Evolutionary conservation across 2,329 filamentous ascomycete genomes (phyloP).

Genomic region (Zopfia rhizophila): DNA sequence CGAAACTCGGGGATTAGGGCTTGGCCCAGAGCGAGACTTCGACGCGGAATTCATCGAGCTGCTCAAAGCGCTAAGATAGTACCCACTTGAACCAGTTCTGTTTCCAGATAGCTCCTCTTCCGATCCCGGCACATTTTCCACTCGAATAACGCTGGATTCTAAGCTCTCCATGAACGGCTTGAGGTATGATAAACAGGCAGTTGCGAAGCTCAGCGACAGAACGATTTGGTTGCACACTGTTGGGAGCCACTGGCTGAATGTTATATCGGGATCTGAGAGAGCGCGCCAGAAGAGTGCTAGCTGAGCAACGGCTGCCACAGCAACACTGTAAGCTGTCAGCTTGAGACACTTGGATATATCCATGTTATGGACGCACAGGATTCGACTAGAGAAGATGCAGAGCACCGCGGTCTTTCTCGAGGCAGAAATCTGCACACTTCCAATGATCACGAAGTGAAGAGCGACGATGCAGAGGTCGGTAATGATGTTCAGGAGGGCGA

Average conservation of each 20-base stretch:
- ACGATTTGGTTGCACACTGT: slow-evolving; percentile 36
- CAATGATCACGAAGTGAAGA: slow-evolving; percentile 29
- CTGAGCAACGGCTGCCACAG: slow-evolving; percentile 26
- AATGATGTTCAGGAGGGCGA: slow-evolving; percentile 28
- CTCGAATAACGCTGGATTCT: slow-evolving; percentile 36
- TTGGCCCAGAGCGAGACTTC: too few relatives aligned
- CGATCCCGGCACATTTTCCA: slow-evolving; percentile 29
- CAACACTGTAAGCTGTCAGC: slow-evolving; percentile 22
- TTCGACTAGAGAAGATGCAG: slow-evolving; percentile 30
- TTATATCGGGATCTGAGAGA: slow-evolving; percentile 26
- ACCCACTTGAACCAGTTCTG: too few relatives aligned
- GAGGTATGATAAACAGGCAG: slow-evolving; percentile 40
- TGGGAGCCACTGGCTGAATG: slow-evolving; percentile 41
- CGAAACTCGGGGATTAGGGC: too few relatives aligned
- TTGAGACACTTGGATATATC: too few relatives aligned
- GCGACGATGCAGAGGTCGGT: slow-evolving; percentile 34
- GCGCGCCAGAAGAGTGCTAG: slow-evolving; percentile 29
- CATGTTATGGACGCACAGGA: slow-evolving; percentile 29
- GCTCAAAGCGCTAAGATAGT: too few relatives aligned
- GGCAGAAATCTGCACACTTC: slow-evolving; percentile 24
- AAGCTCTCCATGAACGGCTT: slow-evolving; percentile 41
- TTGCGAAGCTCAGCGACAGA: slow-evolving; percentile 36
- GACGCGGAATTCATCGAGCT: too few relatives aligned
- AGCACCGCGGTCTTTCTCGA: slow-evolving; percentile 30
- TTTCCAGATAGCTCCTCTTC: slow-evolving; percentile 22